Evolutionary conservation across 257 asterid species (phyloP).

Genomic region (Agastache rugosa): DNA sequence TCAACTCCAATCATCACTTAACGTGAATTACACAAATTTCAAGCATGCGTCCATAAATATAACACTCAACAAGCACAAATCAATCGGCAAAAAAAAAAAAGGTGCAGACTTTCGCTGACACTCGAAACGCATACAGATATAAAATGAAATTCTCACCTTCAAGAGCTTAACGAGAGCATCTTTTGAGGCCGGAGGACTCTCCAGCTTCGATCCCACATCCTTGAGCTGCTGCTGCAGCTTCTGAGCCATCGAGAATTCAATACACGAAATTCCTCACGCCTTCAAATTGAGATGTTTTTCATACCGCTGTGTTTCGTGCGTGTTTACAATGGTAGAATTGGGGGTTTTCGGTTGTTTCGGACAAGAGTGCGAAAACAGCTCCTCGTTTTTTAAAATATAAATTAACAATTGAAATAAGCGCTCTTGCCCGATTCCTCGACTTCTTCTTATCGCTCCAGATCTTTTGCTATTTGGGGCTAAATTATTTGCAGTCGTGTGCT

Average conservation of each 20-base stretch:
- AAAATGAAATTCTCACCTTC: conserved; percentile 50
- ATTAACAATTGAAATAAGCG: conserved; percentile 30
- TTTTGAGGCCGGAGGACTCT: conserved; percentile 64
- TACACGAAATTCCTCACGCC: conserved; percentile 25
- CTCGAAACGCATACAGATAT: neutral
- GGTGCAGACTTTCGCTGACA: neutral
- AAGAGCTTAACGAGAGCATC: conserved; percentile 77
- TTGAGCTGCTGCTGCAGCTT: conserved; percentile 75
- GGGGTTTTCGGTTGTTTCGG: conserved; percentile 44
- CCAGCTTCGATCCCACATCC: conserved; percentile 76
- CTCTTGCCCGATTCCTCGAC: conserved; percentile 20
- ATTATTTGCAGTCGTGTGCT: conserved; percentile 30
- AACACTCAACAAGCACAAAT: conserved; percentile 22
- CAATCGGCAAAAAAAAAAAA: neutral
- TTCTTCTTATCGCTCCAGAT: conserved; percentile 25
- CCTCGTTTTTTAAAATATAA: conserved; percentile 18
- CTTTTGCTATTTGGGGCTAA: conserved; percentile 29
- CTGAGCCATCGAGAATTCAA: conserved; percentile 53
- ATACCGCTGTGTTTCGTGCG: conserved; percentile 30
- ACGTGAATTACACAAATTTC: conserved; percentile 30
- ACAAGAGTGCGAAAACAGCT: conserved; percentile 37
- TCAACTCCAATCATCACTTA: conserved; percentile 17
- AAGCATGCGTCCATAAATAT: conserved; percentile 36
- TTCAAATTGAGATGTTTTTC: conserved; percentile 29
- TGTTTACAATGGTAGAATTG: conserved; percentile 36